Base-by-base conservation (phyloP, 1,284 basidiomycete genomes). In the Papiliotrema fonsecae region DNA sequence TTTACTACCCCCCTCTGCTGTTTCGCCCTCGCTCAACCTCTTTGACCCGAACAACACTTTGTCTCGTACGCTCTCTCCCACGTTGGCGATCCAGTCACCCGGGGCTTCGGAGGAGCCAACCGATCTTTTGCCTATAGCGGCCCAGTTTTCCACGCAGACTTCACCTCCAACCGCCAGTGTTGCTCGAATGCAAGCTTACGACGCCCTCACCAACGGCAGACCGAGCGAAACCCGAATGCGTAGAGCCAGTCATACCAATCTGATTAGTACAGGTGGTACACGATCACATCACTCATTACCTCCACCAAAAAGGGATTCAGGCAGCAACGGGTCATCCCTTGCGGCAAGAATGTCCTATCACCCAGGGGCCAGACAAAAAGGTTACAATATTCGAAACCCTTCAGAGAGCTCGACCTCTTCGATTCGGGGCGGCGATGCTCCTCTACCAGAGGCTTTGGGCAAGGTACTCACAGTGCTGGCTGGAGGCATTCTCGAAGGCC, bases 61-160 rank as follows among this genome's bases (percentile, higher is more conserved):
- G 28, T 47, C 57, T 11, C 61, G 58, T 24, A 60, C 62, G 4
- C 38, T 62, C 14, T 64, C 67, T 5, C 57, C 52, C 14, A 51
- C 50, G 13, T 52, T 56, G 4, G 42, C 52, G 35, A 40, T 56
- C 27, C 55, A 54, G 14, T 48, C 54, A n/a, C 42, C 58, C 6
- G 50, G 56, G 14, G 81, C 84, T 6, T 74, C 77, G 1, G 80
- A 77, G 24, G 86, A 86, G 55, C 87, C 87, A 0, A 72, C 79
- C 32, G 87, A 90, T 14, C 78, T 84, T 50, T 79, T 97, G 6
- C 90, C 92, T 37, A 97, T 97, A 57, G 92, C 92, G 31, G 83
- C 91, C 22, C 85, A 87, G 74, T 85, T 86, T 30, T 45, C 22
- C 25, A 47, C 10, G 49, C 52, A 1, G 50, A 55, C 35, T 25